Conservation (phyloP, 164 flowering plant genomes). For the Platanus orientalis region DNA sequence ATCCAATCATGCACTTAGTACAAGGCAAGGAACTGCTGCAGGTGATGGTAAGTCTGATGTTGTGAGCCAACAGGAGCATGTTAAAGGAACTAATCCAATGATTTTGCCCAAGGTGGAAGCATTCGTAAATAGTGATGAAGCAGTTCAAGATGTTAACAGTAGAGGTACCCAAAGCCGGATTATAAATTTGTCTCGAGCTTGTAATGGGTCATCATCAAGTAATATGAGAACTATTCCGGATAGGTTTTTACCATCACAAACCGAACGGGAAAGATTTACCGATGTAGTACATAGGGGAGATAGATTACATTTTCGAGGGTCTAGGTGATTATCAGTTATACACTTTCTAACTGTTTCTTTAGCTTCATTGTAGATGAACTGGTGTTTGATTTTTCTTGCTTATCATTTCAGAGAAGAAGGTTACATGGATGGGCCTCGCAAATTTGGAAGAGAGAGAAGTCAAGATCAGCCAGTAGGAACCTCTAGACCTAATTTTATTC, state of each 20-base stretch:
- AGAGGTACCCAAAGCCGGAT: slow-evolving; percentile 42
- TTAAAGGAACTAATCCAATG: slow-evolving; percentile 12
- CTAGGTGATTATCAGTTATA: slow-evolving; percentile 38
- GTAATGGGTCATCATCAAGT: slow-evolving; percentile 27
- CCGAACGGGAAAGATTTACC: slow-evolving; percentile 32
- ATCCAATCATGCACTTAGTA: slow-evolving; percentile 16
- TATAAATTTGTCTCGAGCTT: slow-evolving; percentile 46
- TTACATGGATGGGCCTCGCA: slow-evolving; percentile 27
- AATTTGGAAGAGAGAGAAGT: slow-evolving; percentile 38
- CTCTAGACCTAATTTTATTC: slow-evolving; percentile 32
- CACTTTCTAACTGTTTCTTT: background rate
- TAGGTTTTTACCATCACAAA: slow-evolving; percentile 26
- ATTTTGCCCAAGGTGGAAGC: slow-evolving; percentile 21
- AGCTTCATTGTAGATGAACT: slow-evolving; percentile 3
- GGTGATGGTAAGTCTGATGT: slow-evolving; percentile 12
- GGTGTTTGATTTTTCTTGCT: slow-evolving; percentile 7
- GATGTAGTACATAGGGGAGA: slow-evolving; percentile 33
- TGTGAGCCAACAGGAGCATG: slow-evolving; percentile 15
- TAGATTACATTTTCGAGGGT: slow-evolving; percentile 39
- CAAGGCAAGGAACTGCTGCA: slow-evolving; percentile 16
- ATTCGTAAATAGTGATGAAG: slow-evolving; percentile 24
- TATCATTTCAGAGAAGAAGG: slow-evolving; percentile 40
- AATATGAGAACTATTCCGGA: slow-evolving; percentile 25
- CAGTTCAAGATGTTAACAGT: slow-evolving; percentile 28
- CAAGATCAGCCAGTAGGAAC: slow-evolving; percentile 41